Base-by-base conservation (phyloP, 2,329 filamentous ascomycete species). In the Bertia moriformis region DNA sequence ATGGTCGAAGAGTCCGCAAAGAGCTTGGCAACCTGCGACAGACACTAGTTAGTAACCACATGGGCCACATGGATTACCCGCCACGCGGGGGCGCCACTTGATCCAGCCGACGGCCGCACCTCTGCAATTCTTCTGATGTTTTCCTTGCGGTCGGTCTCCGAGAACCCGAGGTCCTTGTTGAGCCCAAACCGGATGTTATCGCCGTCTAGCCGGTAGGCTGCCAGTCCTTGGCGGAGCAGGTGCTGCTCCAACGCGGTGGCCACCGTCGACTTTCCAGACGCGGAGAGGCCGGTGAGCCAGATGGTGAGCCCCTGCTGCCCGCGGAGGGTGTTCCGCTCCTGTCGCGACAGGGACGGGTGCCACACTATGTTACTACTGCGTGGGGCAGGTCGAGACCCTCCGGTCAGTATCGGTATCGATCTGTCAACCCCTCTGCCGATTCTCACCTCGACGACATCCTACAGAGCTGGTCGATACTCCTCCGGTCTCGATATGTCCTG, bases 111-210 rank as follows among this genome's bases (percentile, higher is more conserved):
- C 35, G 20, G 19, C 44, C 52, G 32, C 45, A 71, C 69, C 73
- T 78, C 89, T 40, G 84, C 86, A 53, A 98, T 95, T 46, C 91
- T 79, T 44, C 91, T 78, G 57, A 98, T 98, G 67, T 98, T 98
- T 71, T 98, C 91, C 57, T 89, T 93, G 50, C 91, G 78, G 67
- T 95, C 88, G 55, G 78, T 76, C 56, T 94, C 89, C 46, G 77
- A 83, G 69, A 96, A 98, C 14, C 89, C 89, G 10, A 98, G 73
- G 66, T 96, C 89, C 64, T 93, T 93, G 76, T 96, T 98, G 49
- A 98, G 72, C 14, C 91, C 91, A 66, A 96, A 95, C 44, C 91
- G 89, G 48, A 98, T 82, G 63, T 98, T 98, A 73, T 98, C 91
- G 53, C 89, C 91, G 62, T 98, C 91, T 19, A 98, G 79, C 39